Evolutionary conservation across 331 rosid genomes (phyloP).

Genomic region (Telfairia occidentalis): DNA sequence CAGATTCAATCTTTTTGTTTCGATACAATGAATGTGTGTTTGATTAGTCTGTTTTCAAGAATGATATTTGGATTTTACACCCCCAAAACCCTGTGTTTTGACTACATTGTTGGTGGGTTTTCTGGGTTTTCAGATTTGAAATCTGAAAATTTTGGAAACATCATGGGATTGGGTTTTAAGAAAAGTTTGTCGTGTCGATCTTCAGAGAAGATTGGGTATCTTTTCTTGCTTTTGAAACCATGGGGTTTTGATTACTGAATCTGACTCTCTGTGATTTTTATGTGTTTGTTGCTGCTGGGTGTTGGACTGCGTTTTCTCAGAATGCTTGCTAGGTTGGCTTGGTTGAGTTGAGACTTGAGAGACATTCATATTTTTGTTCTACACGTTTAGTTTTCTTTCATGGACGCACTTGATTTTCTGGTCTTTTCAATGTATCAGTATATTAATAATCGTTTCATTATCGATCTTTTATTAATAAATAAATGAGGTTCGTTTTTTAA

Average conservation of each 20-base stretch:
- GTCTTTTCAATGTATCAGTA: background rate
- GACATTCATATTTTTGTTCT: background rate
- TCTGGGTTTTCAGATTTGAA: background rate
- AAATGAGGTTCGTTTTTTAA: background rate
- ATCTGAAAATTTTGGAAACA: background rate
- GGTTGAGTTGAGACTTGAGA: background rate
- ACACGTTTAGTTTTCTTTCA: background rate
- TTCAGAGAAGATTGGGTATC: background rate
- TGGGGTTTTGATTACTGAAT: background rate
- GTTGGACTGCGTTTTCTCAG: background rate
- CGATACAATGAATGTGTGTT: background rate
- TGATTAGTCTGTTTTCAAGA: background rate
- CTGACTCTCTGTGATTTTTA: background rate
- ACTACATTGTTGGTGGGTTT: background rate
- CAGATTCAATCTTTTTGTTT: background rate
- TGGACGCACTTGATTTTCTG: background rate
- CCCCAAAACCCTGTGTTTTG: background rate
- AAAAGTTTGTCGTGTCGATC: background rate
- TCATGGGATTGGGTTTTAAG: background rate
- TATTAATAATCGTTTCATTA: background rate
- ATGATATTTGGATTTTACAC: background rate
- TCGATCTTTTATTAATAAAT: background rate
- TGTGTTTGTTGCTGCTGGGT: background rate
- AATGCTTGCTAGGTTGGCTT: background rate
- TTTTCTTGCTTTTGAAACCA: background rate